These are phyloP conservation scores for Candida parachauliodes DNA, from an alignment of 805 yeast genomes.

Conservation along the genomic window DNA sequence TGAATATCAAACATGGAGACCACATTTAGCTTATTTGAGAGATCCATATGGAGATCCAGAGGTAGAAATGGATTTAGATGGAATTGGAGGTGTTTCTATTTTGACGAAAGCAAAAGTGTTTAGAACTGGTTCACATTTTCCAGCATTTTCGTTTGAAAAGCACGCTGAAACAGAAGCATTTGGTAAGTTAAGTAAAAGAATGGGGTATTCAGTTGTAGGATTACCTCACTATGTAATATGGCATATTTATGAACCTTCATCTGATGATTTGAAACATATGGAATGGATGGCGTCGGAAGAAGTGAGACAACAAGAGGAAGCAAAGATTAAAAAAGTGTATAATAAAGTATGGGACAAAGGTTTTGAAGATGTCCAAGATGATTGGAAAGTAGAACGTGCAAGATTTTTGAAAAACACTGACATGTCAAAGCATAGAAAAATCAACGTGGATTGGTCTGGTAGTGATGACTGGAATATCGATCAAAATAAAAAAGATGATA, in stretches of 20 bases:
- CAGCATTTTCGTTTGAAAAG: slow-evolving; percentile 91
- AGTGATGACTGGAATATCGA: slow-evolving; percentile 44
- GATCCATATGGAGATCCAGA: slow-evolving; percentile 95
- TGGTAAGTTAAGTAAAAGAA: slow-evolving; percentile 80
- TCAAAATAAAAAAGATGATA: slow-evolving; percentile 22
- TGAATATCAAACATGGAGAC: slow-evolving; percentile 97
- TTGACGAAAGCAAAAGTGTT: slow-evolving; percentile 84
- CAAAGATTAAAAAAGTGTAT: slow-evolving; percentile 60
- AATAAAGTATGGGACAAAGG: slow-evolving; percentile 74
- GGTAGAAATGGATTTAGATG: slow-evolving; percentile 89
- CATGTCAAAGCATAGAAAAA: slow-evolving; percentile 43
- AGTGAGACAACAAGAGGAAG: slow-evolving; percentile 57
- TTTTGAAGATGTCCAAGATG: slow-evolving; percentile 67
- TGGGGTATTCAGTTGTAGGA: slow-evolving; percentile 86
- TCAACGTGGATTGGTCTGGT: slow-evolving; percentile 69
- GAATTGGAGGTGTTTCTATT: slow-evolving; percentile 96
- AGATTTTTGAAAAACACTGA: slow-evolving; percentile 77
- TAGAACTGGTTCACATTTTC: slow-evolving; percentile 87
- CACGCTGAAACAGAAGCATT: slow-evolving; percentile 99
- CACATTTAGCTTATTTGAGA: slow-evolving; percentile 90
- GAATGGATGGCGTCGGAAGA: slow-evolving; percentile 88
- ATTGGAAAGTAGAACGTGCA: slow-evolving; percentile 70
- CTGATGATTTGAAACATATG: slow-evolving; percentile 80
- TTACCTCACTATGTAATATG: slow-evolving; percentile 93
- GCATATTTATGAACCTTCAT: slow-evolving; percentile 95